Percentiles rank a stretch among this genome's conserved stretches.
Evolutionary conservation across 2,329 filamentous ascomycete species (phyloP).

Genomic region (Chaetomiaceae sp.): DNA sequence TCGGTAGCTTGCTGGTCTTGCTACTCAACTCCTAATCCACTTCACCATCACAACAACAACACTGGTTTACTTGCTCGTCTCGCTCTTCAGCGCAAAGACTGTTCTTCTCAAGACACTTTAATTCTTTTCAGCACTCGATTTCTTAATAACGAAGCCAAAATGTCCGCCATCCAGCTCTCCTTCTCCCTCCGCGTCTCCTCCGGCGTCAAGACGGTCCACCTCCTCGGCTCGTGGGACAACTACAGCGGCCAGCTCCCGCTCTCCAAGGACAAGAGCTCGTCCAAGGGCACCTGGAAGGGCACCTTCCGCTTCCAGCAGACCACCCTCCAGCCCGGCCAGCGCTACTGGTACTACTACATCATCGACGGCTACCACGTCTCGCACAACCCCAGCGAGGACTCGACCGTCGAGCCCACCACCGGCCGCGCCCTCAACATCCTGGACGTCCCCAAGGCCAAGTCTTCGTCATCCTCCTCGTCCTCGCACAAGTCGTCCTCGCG

Average conservation of each 20-base stretch:
- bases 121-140: conserved; percentile 27
- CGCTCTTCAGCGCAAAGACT: conserved; percentile 38
- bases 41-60: conserved; percentile 39
- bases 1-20: conserved; percentile 45
- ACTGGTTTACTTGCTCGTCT: conserved; percentile 53
- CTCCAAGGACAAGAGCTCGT: conserved; percentile 76
- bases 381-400: conserved; percentile 87
- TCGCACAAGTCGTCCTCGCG: conserved; percentile 45
- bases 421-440: conserved; percentile 97
- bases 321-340: conserved; percentile 79
- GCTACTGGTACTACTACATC: conserved; percentile 99
- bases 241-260: conserved; percentile 93
- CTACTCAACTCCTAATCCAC: conserved; percentile 33
- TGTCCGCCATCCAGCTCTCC: conserved; percentile 89
- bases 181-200: conserved; percentile 94
- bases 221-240: conserved; percentile 97
- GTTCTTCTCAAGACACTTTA: conserved; percentile 32
- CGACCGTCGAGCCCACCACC: conserved; percentile 91
- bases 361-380: conserved; percentile 98
- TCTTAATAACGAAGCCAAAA: conserved; percentile 46
- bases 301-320: conserved; percentile 91
- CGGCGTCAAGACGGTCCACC: conserved; percentile 94
- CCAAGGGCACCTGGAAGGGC: conserved; percentile 92
- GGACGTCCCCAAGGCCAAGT: conserved; percentile 68
- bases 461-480: conserved; percentile 37